A percentile compares a stretch with the other conserved stretches of the same genome.
phyloP scores from a whole-genome alignment of 345 rosid species.

The Lumnitzera littorea region DNA sequence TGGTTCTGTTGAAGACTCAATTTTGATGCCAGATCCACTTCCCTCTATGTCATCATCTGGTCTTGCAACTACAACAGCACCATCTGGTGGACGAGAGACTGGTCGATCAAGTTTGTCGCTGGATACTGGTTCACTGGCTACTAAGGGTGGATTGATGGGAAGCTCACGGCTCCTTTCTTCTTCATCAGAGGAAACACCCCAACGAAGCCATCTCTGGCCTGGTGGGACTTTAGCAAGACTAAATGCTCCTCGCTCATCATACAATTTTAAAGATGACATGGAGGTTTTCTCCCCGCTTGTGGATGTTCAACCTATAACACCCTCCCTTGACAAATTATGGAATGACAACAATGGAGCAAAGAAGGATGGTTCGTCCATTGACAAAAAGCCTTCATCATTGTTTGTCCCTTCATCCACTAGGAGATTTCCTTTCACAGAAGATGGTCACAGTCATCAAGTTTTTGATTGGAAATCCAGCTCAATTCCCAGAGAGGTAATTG shows the following conservation, averaged over 20 bases:
- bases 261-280: slow-evolving; percentile 87
- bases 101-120: slow-evolving; percentile 27
- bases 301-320: slow-evolving; percentile 71
- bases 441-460: slow-evolving; percentile 58
- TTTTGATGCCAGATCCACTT: slow-evolving; percentile 96
- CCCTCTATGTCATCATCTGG: slow-evolving; percentile 59
- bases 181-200: slow-evolving; percentile 64
- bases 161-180: slow-evolving; percentile 36
- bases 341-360: slow-evolving; percentile 46
- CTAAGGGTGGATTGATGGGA: slow-evolving; percentile 28
- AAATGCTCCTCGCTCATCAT: slow-evolving; percentile 58
- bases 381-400: slow-evolving; percentile 61
- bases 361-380: slow-evolving; percentile 42
- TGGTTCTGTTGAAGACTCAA: slow-evolving; percentile 75
- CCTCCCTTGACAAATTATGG: slow-evolving; percentile 78
- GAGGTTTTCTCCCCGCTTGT: slow-evolving; percentile 86
- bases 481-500: slow-evolving; percentile 60
- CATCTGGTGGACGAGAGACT: slow-evolving; percentile 36
- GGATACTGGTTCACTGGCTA: slow-evolving; percentile 30
- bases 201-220: slow-evolving; percentile 50
- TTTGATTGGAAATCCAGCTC: slow-evolving; percentile 76
- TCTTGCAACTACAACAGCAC: slow-evolving; percentile 41
- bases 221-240: slow-evolving; percentile 67
- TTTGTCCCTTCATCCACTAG: slow-evolving; percentile 61
- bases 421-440: slow-evolving; percentile 62